phyloP scores from a whole-genome alignment of 768 basidiomycete species.

The Mycena filopes region DNA sequence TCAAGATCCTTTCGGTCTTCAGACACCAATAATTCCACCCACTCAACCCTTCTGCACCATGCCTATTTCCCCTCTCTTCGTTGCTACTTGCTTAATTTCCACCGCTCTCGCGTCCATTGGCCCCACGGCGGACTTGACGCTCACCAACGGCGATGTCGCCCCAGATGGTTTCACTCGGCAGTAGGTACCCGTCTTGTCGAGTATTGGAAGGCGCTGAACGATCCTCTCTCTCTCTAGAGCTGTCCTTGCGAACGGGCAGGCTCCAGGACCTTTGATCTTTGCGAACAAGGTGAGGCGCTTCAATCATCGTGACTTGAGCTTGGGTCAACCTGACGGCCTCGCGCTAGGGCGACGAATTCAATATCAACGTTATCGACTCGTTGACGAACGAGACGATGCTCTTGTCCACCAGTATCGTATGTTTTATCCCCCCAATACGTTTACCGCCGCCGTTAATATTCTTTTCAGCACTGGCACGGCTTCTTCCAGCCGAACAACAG shows the following conservation, averaged over 20 bases:
- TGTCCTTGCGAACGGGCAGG: constrained; percentile 27
- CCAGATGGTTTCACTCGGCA: constrained; percentile 29
- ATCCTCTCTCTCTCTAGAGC: not conserved
- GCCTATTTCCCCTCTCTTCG: constrained; percentile 16
- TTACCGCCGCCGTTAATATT: no score
- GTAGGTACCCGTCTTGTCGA: not conserved
- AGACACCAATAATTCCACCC: no score
- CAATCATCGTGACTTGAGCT: not conserved
- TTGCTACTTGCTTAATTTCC: constrained; percentile 20
- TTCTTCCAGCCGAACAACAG: no score
- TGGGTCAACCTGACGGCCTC: no score
- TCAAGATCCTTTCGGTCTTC: no score
- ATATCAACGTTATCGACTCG: constrained; percentile 48
- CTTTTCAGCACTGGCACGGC: no score
- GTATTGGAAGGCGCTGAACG: not conserved
- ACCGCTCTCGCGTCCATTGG: constrained; percentile 16
- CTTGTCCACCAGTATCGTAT: constrained; percentile 41
- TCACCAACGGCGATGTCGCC: constrained; percentile 21
- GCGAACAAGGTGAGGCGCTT: constrained; percentile 42
- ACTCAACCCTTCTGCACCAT: no score
- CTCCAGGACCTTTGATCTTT: constrained; percentile 56
- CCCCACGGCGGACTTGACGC: constrained; percentile 22
- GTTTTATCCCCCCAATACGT: not conserved
- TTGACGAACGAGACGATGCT: constrained; percentile 51
- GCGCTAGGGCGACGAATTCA: constrained; percentile 44